A percentile compares a stretch with the other conserved stretches of the same genome.
Evolutionary conservation across 2,329 filamentous ascomycete species (phyloP).

Genomic region (Scopulariopsis brevicaulis): DNA sequence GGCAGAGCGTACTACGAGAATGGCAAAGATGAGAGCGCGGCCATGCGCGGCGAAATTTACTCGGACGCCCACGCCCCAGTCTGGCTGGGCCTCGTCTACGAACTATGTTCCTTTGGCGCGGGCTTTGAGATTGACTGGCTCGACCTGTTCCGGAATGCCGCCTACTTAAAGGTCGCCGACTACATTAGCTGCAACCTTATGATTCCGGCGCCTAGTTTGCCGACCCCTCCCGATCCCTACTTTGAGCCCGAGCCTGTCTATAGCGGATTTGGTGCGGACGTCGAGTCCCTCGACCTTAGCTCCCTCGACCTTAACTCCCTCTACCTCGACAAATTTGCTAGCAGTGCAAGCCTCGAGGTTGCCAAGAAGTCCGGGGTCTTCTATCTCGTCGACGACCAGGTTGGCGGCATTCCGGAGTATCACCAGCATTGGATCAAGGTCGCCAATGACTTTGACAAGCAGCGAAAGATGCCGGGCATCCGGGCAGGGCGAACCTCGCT

Average conservation of each 20-base stretch:
- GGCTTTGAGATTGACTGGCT: conserved; percentile 43
- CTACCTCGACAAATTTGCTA: neutral
- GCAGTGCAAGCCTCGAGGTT: neutral
- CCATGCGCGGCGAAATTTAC: conserved; percentile 6
- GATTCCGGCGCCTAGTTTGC: neutral
- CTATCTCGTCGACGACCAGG: conserved; percentile 17
- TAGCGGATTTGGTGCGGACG: neutral
- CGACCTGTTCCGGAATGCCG: conserved; percentile 32
- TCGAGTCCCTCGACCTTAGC: neutral
- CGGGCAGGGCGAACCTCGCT: conserved; percentile 1
- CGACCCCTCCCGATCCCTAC: neutral
- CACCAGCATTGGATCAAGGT: conserved; percentile 23
- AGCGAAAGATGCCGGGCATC: conserved; percentile 10
- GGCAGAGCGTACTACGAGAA: conserved; percentile 56
- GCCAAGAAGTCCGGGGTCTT: conserved; percentile 11
- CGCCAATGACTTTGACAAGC: conserved; percentile 23
- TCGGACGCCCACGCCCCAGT: conserved; percentile 15
- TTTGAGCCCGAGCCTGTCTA: neutral
- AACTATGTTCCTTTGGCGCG: conserved; percentile 36
- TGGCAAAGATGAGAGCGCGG: conserved; percentile 3
- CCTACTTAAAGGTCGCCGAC: neutral
- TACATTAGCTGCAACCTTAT: neutral
- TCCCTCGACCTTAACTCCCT: neutral
- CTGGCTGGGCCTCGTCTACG: conserved; percentile 28
- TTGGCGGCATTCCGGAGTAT: conserved; percentile 16